Evolutionary conservation across 2,329 filamentous ascomycete genomes (phyloP), one percentile per base, ranked within the genome.

Genomic region (Geosmithia morbida): DNA sequence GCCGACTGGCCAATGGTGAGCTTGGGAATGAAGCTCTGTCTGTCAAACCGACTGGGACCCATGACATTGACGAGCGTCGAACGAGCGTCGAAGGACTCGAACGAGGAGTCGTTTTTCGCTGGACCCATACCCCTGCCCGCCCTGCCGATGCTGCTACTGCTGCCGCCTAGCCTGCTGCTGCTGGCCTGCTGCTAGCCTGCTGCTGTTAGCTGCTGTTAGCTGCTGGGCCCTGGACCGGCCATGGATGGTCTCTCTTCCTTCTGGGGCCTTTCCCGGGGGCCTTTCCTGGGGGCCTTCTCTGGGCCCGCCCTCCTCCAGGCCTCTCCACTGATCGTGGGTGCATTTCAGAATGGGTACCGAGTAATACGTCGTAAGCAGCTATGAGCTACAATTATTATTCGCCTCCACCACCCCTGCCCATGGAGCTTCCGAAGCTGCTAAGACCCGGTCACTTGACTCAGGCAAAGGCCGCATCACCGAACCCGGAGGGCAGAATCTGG

Each of bases 1-100:
- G 17, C 40, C n/a, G 22, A 13, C 26, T 17, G 30, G 44, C 51
- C 51, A 53, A 53, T 53, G 50, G 48, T 33, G 48, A 53, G 51
- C 50, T 53, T 41, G 43, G 47, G 46, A 50, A 46, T 48, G 47
- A 52, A 26, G 51, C 51, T 52, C 42, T 48, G 33, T 52, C 42
- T 48, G 33, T 37, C 33, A 37, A 37, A 37, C 41, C n/a, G 41
- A 10, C 19, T 18, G 6, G 33, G 33, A 37, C 33, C 33, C 33
- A 37, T 37, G 33, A 37, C 33, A 37, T 37, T 37, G 33, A 37
- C 33, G 33, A 37, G 33, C 11, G 11, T 13, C 11, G 33, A 11
- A 16, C 33, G 33, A 37, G 33, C 11, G 33, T 37, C 11, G 33
- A 37, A 16, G 33, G 14, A 18, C 41, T 18, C 18, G 41, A n/a